phyloP scores from a whole-genome alignment of 805 yeast genomes.

The Maudiozyma turicensis region DNA sequence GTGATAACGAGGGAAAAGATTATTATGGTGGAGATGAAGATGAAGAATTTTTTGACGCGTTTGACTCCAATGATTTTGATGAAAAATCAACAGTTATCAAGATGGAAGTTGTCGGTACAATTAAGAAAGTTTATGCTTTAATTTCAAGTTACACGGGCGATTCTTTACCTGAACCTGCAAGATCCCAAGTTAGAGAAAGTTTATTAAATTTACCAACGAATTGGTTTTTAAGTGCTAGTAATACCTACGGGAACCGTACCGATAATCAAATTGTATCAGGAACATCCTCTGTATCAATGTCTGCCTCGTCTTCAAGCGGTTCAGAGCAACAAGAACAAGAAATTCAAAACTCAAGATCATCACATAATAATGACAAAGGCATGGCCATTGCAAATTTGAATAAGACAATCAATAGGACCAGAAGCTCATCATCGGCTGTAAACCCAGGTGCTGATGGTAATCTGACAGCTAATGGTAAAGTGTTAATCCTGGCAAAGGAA shows the following conservation, averaged over 20 bases:
- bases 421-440: slow-evolving; percentile 1
- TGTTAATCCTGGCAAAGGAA: slow-evolving; percentile 77
- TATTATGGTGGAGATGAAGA: slow-evolving; percentile 16
- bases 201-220: slow-evolving; percentile 65
- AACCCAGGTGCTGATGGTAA: slow-evolving; percentile 3
- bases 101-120: slow-evolving; percentile 78
- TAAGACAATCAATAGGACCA: neutral
- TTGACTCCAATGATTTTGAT: slow-evolving; percentile 17
- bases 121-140: slow-evolving; percentile 76
- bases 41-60: slow-evolving; percentile 29
- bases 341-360: neutral
- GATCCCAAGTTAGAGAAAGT: slow-evolving; percentile 70
- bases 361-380: neutral
- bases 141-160: slow-evolving; percentile 78
- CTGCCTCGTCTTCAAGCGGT: too few species aligned
- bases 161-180: slow-evolving; percentile 66
- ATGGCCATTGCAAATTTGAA: neutral
- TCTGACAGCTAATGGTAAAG: slow-evolving; percentile 54
- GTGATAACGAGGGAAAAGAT: slow-evolving; percentile 3
- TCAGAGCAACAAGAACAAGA: neutral
- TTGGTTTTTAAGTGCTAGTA: slow-evolving; percentile 44
- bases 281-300: neutral
- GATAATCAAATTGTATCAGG: neutral
- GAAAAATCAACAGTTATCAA: slow-evolving; percentile 40
- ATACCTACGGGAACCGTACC: slow-evolving; percentile 1